Base-by-base conservation (phyloP, 768 basidiomycete genomes). In the Boletus pseudo-olivaceus region DNA sequence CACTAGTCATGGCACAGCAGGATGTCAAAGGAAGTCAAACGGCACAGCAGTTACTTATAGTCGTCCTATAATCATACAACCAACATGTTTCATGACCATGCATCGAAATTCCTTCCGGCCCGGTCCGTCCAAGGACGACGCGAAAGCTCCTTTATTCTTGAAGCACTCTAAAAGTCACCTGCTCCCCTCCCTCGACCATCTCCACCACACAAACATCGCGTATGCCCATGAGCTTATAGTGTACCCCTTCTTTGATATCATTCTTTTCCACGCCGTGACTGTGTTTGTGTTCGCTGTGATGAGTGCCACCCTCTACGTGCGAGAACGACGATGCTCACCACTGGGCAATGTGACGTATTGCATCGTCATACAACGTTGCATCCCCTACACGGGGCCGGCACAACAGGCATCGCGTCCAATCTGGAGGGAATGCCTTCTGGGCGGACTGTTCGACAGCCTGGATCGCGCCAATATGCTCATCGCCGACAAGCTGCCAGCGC, bases 1-100 rank as follows among this genome's bases (percentile, higher is more conserved):
- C n/a, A 45, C 43, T 4, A 30, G 37, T 8, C 34, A 23, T 23
- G 23, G n/a, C 35, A 65, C 62, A 65, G 62, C 63, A 54, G 29
- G 14, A 30, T 39, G 23, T 30, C 51, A 55, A 41, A 54, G 12
- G 6, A 17, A 39, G 48, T 33, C 44, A 17, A 44, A 51, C 46
- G 29, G 33, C n/a, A 56, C 19, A 52, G 26, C n/a, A 45, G 4
- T 23, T 23, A 23, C 23, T 23, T 23, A 23, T 12, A 47, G 14
- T 5, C 14, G 12, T 11, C 34, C 37, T 9, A 40, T 20, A 20
- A 30, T 51, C 43, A 29, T 37, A 51, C 50, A 45, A 12, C 7
- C 51, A 27, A 32, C 4, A 15, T 19, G 32, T 33, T 32, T 39
- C 19, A 12, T 30, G 20, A 33, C 19, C 53, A 8, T n/a, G 14